Conservation (phyloP, 768 basidiomycete genomes). For the Mycena latifolia region DNA sequence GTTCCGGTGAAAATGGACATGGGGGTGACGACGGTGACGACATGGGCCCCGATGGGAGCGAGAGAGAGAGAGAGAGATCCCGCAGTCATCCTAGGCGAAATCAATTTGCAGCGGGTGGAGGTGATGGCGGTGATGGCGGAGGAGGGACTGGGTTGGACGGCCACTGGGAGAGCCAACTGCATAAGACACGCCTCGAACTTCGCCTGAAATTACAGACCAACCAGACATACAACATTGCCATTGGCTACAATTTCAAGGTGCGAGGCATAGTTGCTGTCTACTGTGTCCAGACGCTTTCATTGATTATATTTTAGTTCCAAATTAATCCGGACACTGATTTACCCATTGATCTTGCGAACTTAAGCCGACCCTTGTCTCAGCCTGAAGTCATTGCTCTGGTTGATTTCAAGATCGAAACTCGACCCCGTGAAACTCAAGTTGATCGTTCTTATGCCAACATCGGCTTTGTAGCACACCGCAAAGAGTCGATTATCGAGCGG, state of each 20-base stretch:
- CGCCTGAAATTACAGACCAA: not conserved
- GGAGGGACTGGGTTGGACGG: not conserved
- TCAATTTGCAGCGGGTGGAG: not conserved
- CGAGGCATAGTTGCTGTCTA: too few species aligned
- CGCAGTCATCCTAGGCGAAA: too few species aligned
- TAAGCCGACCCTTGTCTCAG: constrained; percentile 1
- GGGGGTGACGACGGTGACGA: too few species aligned
- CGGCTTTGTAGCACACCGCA: constrained; percentile 17
- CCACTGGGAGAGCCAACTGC: constrained; percentile 10
- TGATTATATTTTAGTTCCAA: too few species aligned
- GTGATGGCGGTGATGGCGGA: not conserved
- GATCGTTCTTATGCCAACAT: too few species aligned
- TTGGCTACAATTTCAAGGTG: constrained; percentile 14
- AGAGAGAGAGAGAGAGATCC: not conserved
- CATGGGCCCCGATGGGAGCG: not conserved
- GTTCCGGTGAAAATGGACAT: too few species aligned
- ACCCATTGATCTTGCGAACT: not conserved
- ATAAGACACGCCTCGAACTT: constrained; percentile 6
- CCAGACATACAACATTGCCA: constrained; percentile 1
- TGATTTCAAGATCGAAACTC: constrained; percentile 15
- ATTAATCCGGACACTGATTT: not conserved
- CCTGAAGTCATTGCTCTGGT: constrained; percentile 14
- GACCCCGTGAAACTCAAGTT: constrained; percentile 8
- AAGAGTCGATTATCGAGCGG: constrained; percentile 5
- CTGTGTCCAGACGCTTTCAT: too few species aligned